Evolutionary conservation across 495 filamentous ascomycete genomes (phyloP).

Genomic region (Cairneyella variabilis): DNA sequence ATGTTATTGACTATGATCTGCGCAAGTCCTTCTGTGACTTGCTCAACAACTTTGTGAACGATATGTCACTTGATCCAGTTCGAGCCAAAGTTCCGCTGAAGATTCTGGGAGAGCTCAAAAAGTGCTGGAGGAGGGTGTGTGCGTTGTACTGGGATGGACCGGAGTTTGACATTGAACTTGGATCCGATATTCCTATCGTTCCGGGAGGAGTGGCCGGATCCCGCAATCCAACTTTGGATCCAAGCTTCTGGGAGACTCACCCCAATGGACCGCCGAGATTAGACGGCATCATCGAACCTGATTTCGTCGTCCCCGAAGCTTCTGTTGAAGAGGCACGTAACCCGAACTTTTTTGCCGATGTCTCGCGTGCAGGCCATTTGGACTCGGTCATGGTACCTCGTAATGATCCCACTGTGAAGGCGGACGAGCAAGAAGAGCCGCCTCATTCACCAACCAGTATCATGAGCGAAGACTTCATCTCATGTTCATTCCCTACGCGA

Average conservation of each 20-base stretch:
- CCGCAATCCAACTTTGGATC: slow-evolving; percentile 48
- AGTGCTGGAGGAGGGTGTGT: slow-evolving; percentile 93
- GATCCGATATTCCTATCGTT: slow-evolving; percentile 63
- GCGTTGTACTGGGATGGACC: slow-evolving; percentile 80
- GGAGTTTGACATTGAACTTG: slow-evolving; percentile 52
- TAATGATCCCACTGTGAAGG: background rate
- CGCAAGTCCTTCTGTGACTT: slow-evolving; percentile 76
- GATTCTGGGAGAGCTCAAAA: slow-evolving; percentile 90
- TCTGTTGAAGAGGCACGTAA: slow-evolving; percentile 27
- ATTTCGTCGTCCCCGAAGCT: slow-evolving; percentile 30
- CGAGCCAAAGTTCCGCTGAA: slow-evolving; percentile 76
- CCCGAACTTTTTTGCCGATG: slow-evolving; percentile 47
- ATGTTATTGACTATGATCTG: slow-evolving; percentile 75
- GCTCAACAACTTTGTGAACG: slow-evolving; percentile 71
- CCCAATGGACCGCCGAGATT: slow-evolving; percentile 36
- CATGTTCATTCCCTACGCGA: slow-evolving; percentile 78
- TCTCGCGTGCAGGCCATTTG: slow-evolving; percentile 41
- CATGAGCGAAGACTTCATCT: slow-evolving; percentile 60
- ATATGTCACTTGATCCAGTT: slow-evolving; percentile 36
- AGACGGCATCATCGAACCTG: slow-evolving; percentile 34
- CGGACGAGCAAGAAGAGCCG: slow-evolving; percentile 7
- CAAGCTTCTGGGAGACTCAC: slow-evolving; percentile 39
- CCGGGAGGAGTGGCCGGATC: slow-evolving; percentile 67
- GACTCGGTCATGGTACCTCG: slow-evolving; percentile 9
- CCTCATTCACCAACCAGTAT: slow-evolving; percentile 47